Evolutionary conservation across 495 filamentous ascomycete species (phyloP).

Genomic region (Penicillium cosmopolitanum): DNA sequence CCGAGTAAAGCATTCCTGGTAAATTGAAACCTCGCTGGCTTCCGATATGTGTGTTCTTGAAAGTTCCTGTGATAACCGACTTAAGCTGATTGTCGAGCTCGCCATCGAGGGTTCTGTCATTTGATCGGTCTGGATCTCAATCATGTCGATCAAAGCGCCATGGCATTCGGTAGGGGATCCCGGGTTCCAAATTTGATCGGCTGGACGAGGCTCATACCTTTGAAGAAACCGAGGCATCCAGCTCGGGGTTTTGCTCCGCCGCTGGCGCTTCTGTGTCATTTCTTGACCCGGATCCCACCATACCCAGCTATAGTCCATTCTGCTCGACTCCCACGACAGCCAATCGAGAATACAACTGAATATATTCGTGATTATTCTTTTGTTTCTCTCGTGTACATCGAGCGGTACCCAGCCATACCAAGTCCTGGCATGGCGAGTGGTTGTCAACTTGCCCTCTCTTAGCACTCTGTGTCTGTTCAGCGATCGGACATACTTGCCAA

Average conservation of each 20-base stretch:
- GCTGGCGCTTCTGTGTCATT: slow-evolving; percentile 21
- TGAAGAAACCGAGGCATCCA: slow-evolving; percentile 33
- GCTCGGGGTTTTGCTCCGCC: slow-evolving; percentile 14
- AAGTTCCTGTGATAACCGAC: not conserved
- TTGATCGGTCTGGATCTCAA: not conserved
- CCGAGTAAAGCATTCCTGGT: not conserved
- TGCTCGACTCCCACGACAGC: slow-evolving; percentile 42
- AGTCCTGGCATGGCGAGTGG: slow-evolving; percentile 43
- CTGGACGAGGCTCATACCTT: slow-evolving; percentile 31
- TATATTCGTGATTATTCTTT: slow-evolving; percentile 24
- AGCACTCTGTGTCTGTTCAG: slow-evolving; percentile 41
- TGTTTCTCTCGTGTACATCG: slow-evolving; percentile 38
- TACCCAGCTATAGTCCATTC: slow-evolving; percentile 40
- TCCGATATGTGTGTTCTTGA: not conserved
- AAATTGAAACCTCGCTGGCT: not conserved
- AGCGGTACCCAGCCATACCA: slow-evolving; percentile 52
- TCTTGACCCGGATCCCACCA: slow-evolving; percentile 48
- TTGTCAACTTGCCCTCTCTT: slow-evolving; percentile 32
- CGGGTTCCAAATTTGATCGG: slow-evolving; percentile 36
- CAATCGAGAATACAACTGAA: slow-evolving; percentile 26
- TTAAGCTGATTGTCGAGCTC: not conserved
- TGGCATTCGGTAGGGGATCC: slow-evolving; percentile 16
- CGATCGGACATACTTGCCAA: slow-evolving; percentile 39
- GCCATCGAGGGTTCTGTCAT: not conserved
- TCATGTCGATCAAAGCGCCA: slow-evolving; percentile 15